phyloP scores from a whole-genome alignment of 2,329 filamentous ascomycete species.

The Trichoderma aggressivum region DNA sequence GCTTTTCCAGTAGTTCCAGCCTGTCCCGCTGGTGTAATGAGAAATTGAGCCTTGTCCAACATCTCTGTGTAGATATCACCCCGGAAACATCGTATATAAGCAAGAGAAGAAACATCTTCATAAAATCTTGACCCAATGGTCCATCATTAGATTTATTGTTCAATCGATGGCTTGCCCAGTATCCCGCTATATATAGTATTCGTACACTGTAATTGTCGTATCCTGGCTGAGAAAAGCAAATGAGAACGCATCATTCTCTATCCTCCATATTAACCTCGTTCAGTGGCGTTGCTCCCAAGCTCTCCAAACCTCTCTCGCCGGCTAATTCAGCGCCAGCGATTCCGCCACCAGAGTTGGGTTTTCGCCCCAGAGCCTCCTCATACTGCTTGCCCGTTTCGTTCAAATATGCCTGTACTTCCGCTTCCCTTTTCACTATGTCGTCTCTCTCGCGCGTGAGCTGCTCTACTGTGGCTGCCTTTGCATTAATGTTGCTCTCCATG shows the following conservation, averaged over 20 bases:
- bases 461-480: conserved; percentile 61
- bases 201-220: background rate
- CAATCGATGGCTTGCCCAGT: background rate
- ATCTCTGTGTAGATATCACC: background rate
- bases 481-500: conserved; percentile 61
- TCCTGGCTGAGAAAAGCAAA: background rate
- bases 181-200: conserved; percentile 2
- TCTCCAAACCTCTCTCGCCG: conserved; percentile 37
- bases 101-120: background rate
- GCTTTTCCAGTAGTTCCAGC: background rate
- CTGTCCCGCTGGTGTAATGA: too few species aligned
- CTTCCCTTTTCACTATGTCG: conserved; percentile 66
- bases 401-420: conserved; percentile 74
- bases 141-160: background rate
- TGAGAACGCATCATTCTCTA: background rate
- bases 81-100: background rate
- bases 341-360: conserved; percentile 15
- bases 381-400: conserved; percentile 73
- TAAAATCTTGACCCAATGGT: background rate
- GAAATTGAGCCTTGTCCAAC: rapidly evolving
- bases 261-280: conserved; percentile 23
- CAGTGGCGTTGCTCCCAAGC: conserved; percentile 32
- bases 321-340: conserved; percentile 26
- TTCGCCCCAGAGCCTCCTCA: conserved; percentile 41
- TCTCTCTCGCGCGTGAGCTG: conserved; percentile 65